These are phyloP conservation scores for Pichia heedii DNA, from an alignment of 805 yeast species.

Conservation along the genomic window DNA sequence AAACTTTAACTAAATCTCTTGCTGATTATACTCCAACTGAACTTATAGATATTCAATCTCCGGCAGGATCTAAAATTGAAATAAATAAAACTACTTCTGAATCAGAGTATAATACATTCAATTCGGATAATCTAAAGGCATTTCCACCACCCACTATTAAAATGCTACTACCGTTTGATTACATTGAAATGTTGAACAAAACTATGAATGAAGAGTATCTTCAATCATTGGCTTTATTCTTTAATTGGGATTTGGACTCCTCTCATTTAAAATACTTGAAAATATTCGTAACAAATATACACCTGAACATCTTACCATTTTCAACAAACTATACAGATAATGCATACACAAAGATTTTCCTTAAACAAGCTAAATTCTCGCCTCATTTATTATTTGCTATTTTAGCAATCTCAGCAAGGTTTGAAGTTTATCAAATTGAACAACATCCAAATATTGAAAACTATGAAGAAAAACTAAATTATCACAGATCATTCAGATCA, in stretches of 20 bases:
- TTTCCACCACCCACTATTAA: constrained; percentile 5
- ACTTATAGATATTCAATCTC: constrained; percentile 1
- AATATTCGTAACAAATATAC: constrained; percentile 28
- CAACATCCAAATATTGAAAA: constrained; percentile 11
- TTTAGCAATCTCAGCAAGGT: constrained; percentile 63
- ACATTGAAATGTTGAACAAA: constrained; percentile 20
- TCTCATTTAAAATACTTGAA: constrained; percentile 27
- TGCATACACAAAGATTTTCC: constrained; percentile 26
- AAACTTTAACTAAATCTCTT: constrained; percentile 17
- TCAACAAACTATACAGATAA: constrained; percentile 27
- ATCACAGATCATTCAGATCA: constrained; percentile 52
- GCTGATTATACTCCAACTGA: constrained; percentile 1
- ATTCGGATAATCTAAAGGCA: constrained; percentile 1
- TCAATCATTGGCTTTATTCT: constrained; percentile 22
- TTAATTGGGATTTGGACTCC: constrained; percentile 24
- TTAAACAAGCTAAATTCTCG: constrained; percentile 34
- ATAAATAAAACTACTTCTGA: no score
- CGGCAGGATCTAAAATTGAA: constrained; percentile 1
- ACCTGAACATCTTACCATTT: constrained; percentile 28
- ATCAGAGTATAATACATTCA: no score
- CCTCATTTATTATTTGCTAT: constrained; percentile 62
- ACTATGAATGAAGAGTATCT: constrained; percentile 22
- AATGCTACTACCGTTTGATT: constrained; percentile 16
- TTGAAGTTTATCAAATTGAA: constrained; percentile 27
- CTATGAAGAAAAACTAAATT: constrained; percentile 17